These are phyloP conservation scores for Notholithocarpus densiflorus DNA, from an alignment of 306 rosid genomes.

Conservation along the genomic window DNA sequence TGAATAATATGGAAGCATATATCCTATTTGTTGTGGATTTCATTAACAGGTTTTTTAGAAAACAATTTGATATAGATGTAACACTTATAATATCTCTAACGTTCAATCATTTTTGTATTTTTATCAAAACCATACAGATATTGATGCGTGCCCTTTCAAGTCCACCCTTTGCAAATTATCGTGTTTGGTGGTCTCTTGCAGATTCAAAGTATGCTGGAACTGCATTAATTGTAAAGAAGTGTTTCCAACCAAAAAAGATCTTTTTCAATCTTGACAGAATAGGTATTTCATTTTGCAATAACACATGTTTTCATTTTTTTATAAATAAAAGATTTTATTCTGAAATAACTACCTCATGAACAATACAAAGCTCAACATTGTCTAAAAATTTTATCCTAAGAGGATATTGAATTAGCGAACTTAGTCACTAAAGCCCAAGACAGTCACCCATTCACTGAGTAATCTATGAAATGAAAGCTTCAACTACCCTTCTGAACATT, in stretches of 20 bases:
- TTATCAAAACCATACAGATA: slow-evolving; percentile 49
- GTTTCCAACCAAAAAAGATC: slow-evolving; percentile 70
- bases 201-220: slow-evolving; percentile 98
- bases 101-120: slow-evolving; percentile 10
- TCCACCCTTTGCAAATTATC: slow-evolving; percentile 74
- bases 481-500: too few relatives aligned
- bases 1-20: not conserved
- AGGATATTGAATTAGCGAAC: too few relatives aligned
- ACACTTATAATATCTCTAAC: not conserved
- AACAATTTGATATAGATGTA: not conserved
- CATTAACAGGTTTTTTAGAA: not conserved
- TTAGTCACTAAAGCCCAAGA: too few relatives aligned
- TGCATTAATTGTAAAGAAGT: slow-evolving; percentile 76
- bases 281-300: slow-evolving; percentile 44
- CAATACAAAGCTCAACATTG: too few relatives aligned
- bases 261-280: slow-evolving; percentile 81
- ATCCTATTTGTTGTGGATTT: not conserved
- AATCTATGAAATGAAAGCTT: too few relatives aligned
- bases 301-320: not conserved
- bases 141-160: slow-evolving; percentile 83
- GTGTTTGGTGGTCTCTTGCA: slow-evolving; percentile 95
- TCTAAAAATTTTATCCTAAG: too few relatives aligned
- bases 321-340: too few relatives aligned
- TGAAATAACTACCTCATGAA: too few relatives aligned
- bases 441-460: too few relatives aligned